Conservation (phyloP, 768 basidiomycete species). For the Gloeostereum incarnatum region DNA sequence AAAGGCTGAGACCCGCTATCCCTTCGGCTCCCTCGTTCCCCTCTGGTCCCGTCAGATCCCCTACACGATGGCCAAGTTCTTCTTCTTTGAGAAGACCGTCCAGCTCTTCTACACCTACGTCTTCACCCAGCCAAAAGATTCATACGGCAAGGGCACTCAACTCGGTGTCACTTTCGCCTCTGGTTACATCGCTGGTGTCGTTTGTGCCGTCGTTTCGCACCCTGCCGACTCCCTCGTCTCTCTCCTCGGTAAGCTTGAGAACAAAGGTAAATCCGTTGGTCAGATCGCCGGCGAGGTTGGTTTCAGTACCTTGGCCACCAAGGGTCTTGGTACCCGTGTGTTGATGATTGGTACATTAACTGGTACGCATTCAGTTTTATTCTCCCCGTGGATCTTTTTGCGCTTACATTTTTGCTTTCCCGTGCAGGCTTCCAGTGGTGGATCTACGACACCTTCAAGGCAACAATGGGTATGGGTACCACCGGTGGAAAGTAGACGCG, state of each 20-base stretch:
- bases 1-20: slow-evolving; percentile 68
- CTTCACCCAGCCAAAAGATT: slow-evolving; percentile 70
- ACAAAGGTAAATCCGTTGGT: slow-evolving; percentile 75
- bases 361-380: slow-evolving; percentile 16
- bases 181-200: slow-evolving; percentile 92
- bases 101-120: slow-evolving; percentile 83
- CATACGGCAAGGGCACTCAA: slow-evolving; percentile 74
- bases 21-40: slow-evolving; percentile 78
- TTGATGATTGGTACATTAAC: slow-evolving; percentile 69
- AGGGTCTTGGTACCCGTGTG: slow-evolving; percentile 83
- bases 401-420: slow-evolving; percentile 19
- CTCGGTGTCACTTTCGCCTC: slow-evolving; percentile 85
- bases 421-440: slow-evolving; percentile 85
- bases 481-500: slow-evolving; percentile 79
- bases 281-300: slow-evolving; percentile 68
- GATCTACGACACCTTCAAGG: slow-evolving; percentile 88
- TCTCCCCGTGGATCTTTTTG: background rate
- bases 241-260: slow-evolving; percentile 81
- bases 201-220: slow-evolving; percentile 94
- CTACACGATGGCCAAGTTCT: slow-evolving; percentile 99
- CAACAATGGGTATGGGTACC: slow-evolving; percentile 76
- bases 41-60: slow-evolving; percentile 94
- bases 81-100: slow-evolving; percentile 88
- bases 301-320: slow-evolving; percentile 54
- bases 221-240: slow-evolving; percentile 93